Evolutionary conservation across 345 rosid genomes (phyloP).

Genomic region (Hirschfeldia incana): DNA sequence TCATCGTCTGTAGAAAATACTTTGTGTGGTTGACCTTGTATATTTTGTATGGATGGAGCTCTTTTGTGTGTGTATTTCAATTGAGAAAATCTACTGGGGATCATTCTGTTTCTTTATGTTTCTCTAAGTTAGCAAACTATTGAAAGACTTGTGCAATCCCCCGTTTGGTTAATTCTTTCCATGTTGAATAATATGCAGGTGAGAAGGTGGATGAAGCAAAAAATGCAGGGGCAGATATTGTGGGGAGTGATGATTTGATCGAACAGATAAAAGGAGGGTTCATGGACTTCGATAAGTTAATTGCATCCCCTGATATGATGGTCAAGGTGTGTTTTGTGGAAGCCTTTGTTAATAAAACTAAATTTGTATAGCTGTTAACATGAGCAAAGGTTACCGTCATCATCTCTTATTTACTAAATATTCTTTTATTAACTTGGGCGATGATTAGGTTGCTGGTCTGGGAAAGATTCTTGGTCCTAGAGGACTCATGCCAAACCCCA

Average conservation of each 20-base stretch:
- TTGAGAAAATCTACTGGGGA: neutral
- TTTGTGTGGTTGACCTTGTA: neutral
- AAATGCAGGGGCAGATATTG: slow-evolving; percentile 97
- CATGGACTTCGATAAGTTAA: slow-evolving; percentile 94
- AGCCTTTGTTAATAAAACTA: neutral
- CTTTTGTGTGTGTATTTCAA: neutral
- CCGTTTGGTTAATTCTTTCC: neutral
- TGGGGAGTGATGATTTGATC: slow-evolving; percentile 94
- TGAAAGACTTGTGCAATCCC: too few relatives aligned
- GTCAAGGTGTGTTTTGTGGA: slow-evolving; percentile 64
- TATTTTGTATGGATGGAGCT: neutral
- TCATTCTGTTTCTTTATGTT: neutral
- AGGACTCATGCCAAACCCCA: slow-evolving; percentile 99
- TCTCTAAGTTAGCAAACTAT: neutral
- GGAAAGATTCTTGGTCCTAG: slow-evolving; percentile 98
- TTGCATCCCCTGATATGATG: slow-evolving; percentile 99
- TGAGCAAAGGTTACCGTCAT: neutral
- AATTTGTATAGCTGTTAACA: neutral
- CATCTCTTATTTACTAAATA: slow-evolving; percentile 5
- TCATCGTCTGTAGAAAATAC: too few relatives aligned
- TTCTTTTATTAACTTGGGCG: slow-evolving; percentile 6
- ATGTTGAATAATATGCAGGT: slow-evolving; percentile 49
- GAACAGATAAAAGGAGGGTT: slow-evolving; percentile 91
- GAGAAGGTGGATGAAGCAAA: slow-evolving; percentile 97
- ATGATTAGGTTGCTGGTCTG: slow-evolving; percentile 82